Percentiles rank a stretch among this genome's conserved stretches.
phyloP scores from a whole-genome alignment of 140 eudicot species.

The Senecio squalidus region DNA sequence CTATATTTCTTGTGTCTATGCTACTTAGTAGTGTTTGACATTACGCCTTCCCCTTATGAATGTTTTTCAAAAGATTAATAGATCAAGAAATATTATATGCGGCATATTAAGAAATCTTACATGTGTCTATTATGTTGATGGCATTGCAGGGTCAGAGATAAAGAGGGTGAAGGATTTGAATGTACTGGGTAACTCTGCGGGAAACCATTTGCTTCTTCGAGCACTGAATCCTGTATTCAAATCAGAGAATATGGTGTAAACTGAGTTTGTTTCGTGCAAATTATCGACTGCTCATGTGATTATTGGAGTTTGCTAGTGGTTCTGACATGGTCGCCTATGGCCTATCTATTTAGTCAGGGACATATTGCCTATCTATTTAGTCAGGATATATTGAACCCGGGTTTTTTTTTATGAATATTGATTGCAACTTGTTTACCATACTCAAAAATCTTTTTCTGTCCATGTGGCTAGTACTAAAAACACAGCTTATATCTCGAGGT shows the following conservation, averaged over 20 bases:
- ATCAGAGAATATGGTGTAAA: conserved; percentile 1
- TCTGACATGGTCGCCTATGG: too few species aligned
- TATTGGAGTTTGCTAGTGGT: too few species aligned
- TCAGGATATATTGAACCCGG: too few species aligned
- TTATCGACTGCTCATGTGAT: neutral
- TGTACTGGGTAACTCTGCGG: conserved; percentile 19
- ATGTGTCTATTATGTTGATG: neutral
- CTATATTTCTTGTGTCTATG: too few species aligned
- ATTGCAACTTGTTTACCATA: too few species aligned
- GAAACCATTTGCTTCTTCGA: neutral
- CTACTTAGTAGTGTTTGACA: neutral
- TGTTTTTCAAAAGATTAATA: neutral
- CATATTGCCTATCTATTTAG: too few species aligned
- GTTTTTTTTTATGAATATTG: too few species aligned
- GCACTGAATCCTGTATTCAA: neutral
- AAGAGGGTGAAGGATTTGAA: conserved; percentile 29
- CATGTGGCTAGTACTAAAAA: too few species aligned
- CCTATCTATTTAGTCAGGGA: too few species aligned
- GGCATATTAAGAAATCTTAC: neutral
- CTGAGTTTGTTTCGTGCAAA: neutral
- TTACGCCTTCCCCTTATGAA: neutral
- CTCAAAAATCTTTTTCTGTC: too few species aligned
- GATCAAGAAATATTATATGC: neutral
- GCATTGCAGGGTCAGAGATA: conserved; percentile 23
- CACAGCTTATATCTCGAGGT: too few species aligned